Base-by-base conservation (phyloP, 306 rosid genomes). In the Ochetophila trinervis region DNA sequence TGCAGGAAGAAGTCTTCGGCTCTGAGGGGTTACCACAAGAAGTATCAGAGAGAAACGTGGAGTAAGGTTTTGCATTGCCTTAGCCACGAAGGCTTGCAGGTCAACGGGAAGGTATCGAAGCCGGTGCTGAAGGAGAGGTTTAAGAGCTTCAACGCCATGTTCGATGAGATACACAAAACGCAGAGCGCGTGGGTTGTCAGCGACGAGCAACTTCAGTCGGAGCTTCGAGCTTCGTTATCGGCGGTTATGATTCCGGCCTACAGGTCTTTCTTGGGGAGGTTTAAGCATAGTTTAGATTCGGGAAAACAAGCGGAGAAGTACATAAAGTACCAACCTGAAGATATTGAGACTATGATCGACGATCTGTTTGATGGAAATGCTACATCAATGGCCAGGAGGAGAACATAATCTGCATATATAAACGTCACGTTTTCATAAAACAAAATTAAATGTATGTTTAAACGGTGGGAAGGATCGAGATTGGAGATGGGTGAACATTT, bases 241-340 rank as follows among this genome's bases (percentile, higher is more conserved):
- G 76, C 94, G 2, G 84, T 91, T 55, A 78, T 91, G 75, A 88
- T 91, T 55, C 97, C 97, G 5, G 96, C 96, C 0, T 91, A 88
- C 56, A 78, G 97, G 23, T 61, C 91, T 0, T 91, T 91, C 50
- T 18, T 77, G 37, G 96, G 87, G 54, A 80, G 96, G 80, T 91
- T 88, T 73, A 88, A 81, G 69, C 93, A 88, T 52, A 59, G 71
- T 76, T 57, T 91, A 62, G 83, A 86, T 53, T 60, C 86, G 1
- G 91, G 97, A 35, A 88, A 73, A 65, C 86, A 86, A 42, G 3
- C 75, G 14, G 96, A 88, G 52, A 91, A 81, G 82, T 88, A 86
- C 19, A 86, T 91, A 13, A 91, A 88, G 62, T 86, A 82, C 65
- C 91, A 86, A 47, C 94, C 96, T 0, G 97, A 91, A 3, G 97